Evolutionary conservation across 352 stramenopile genomes (phyloP).

Genomic region (Pythium phragmiticola): DNA sequence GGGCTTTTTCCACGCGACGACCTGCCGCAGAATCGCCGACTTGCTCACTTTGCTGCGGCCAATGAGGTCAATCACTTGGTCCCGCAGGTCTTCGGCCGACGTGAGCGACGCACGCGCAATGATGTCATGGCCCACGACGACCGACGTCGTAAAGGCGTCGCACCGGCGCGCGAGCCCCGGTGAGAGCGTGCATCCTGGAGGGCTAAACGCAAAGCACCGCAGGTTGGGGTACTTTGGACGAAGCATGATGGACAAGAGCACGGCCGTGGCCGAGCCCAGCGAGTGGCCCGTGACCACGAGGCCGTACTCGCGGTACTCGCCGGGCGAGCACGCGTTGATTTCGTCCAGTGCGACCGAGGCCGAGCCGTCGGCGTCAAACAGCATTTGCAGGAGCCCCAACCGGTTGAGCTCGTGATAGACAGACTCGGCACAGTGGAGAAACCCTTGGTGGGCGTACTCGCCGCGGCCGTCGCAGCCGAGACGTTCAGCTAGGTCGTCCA

Average conservation of each 20-base stretch:
- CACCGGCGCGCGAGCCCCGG: constrained; percentile 57
- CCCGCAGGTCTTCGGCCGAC: constrained; percentile 69
- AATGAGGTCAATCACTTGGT: constrained; percentile 85
- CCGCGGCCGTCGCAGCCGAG: constrained; percentile 67
- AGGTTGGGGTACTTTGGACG: constrained; percentile 76
- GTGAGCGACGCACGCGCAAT: constrained; percentile 77
- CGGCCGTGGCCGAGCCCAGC: constrained; percentile 69
- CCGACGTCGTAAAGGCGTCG: constrained; percentile 64
- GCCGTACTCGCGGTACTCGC: constrained; percentile 67
- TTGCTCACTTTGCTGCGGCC: constrained; percentile 86
- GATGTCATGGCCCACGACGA: constrained; percentile 86
- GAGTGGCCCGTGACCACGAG: constrained; percentile 83
- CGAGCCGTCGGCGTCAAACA: constrained; percentile 64
- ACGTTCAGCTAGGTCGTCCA: constrained; percentile 63
- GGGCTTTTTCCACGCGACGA: constrained; percentile 73
- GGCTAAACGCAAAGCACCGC: constrained; percentile 79
- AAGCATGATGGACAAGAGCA: constrained; percentile 76
- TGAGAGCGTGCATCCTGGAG: constrained; percentile 78
- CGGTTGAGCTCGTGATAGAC: constrained; percentile 74
- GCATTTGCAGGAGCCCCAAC: constrained; percentile 81
- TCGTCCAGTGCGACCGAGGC: constrained; percentile 42
- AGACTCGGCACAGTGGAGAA: constrained; percentile 72
- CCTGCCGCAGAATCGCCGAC: constrained; percentile 74
- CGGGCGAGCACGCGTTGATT: constrained; percentile 61
- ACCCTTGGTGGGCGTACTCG: constrained; percentile 82